Base-by-base conservation (phyloP, 2,329 filamentous ascomycete species). In the Corynespora cassiicola region DNA sequence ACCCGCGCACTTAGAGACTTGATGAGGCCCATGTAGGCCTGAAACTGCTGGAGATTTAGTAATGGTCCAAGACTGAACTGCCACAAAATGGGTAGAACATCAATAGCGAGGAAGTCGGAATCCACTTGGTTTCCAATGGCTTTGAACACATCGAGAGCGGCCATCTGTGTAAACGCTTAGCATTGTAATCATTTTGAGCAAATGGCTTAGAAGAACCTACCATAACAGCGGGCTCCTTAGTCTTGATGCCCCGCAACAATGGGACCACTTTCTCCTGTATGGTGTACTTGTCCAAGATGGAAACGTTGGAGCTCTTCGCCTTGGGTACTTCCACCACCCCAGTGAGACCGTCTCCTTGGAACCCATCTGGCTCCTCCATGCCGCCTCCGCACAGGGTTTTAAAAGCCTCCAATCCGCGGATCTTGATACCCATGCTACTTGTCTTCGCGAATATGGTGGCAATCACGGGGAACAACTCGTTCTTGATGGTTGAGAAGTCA, bases 181-280 rank as follows among this genome's bases (percentile, higher is more conserved):
- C 12, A 12, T 26, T 16, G 21, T 18, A 2, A 21, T 31, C 3
- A 21, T 18, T 9, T 33, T 52, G 27, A 47, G 32, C 16, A 24
- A 5, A 15, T 8, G 3, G 0, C 16, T 17, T 15, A n/a, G 14
- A 4, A 4, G 11, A 7, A 47, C 68, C 49, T 65, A 75, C 73
- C 88, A 97, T 97, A 7, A 99, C 94, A 6, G 90, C 91, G 0
- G 94, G 94, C 66, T 99, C 94, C 64, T 96, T 97, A 0, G 94
- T 99, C 70, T 96, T 97, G 73, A 99, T 97, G 2, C 79, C 90
- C 60, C 88, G 90, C 45, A 99, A 78, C 4, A 97, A 73, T 0
- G 94, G 94, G 0, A 97, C 81, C 21, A 99, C 88, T 73, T 96
- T 97, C 65, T 99, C 94, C 66, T 99, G 94, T 73, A 99, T 92